Evolutionary conservation across 1,284 basidiomycete species (phyloP).

Genomic region (Irpex lacteus): DNA sequence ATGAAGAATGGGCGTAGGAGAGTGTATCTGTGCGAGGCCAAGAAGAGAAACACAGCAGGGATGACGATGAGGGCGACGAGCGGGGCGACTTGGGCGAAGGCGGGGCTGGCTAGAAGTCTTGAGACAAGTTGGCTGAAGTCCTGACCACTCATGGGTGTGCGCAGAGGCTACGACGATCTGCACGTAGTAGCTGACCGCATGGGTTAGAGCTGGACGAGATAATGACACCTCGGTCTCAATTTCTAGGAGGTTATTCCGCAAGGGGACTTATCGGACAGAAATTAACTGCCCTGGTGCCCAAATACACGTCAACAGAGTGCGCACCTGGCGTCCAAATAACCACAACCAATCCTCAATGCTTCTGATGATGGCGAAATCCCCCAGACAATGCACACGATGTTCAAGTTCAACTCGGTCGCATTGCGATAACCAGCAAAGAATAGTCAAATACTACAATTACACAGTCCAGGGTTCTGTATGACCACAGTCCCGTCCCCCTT

Average conservation of each 20-base stretch:
- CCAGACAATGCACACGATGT: not conserved
- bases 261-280: not conserved
- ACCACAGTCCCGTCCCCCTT: not conserved
- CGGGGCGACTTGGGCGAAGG: not conserved
- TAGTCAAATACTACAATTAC: not conserved
- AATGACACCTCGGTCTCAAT: too few species aligned
- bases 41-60: not conserved
- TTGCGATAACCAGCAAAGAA: not conserved
- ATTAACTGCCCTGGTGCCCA: not conserved
- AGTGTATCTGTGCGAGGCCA: slow-evolving; percentile 1
- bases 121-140: not conserved
- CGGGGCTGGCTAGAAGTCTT: not conserved
- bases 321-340: not conserved
- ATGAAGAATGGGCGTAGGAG: slow-evolving; percentile 41
- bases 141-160: not conserved
- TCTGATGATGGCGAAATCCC: not conserved
- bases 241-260: not conserved
- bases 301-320: not conserved
- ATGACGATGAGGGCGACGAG: not conserved
- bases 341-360: not conserved
- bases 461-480: slow-evolving; percentile 12
- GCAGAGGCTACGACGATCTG: slow-evolving; percentile 3
- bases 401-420: not conserved
- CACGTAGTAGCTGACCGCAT: slow-evolving; percentile 1
- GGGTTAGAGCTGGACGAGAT: not conserved